phyloP scores from a whole-genome alignment of 1,284 basidiomycete species.

The Ustilago nuda region DNA sequence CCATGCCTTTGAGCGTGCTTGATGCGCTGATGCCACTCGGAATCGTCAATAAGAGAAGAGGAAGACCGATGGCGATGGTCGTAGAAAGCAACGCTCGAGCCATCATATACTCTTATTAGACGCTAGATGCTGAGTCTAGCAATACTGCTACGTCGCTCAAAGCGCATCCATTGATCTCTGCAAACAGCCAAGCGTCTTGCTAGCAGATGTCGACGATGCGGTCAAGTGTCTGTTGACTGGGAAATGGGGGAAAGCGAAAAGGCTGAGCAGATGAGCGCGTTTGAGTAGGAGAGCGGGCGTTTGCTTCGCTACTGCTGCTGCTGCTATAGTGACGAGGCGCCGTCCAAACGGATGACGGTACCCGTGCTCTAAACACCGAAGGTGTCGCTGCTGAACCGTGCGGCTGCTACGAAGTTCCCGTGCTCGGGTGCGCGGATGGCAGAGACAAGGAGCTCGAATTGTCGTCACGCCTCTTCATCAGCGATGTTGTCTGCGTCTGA shows the following conservation, averaged over 20 bases:
- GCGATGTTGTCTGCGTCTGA: background rate
- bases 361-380: slow-evolving; percentile 7
- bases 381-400: background rate
- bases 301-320: background rate
- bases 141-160: slow-evolving; percentile 21
- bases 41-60: slow-evolving; percentile 3
- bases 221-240: slow-evolving; percentile 15
- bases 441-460: background rate
- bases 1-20: slow-evolving; percentile 13
- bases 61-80: slow-evolving; percentile 25
- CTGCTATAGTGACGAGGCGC: slow-evolving; percentile 11
- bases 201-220: slow-evolving; percentile 16
- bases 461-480: slow-evolving; percentile 1
- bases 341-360: background rate
- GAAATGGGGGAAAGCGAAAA: slow-evolving; percentile 2
- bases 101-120: slow-evolving; percentile 13
- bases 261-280: background rate
- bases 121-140: background rate
- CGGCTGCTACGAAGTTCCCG: background rate
- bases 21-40: slow-evolving; percentile 12
- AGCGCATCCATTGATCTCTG: slow-evolving; percentile 25
- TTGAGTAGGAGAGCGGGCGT: background rate
- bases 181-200: slow-evolving; percentile 21
- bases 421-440: background rate
- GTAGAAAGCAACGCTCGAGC: slow-evolving; percentile 21